Evolutionary conservation across 768 basidiomycete genomes (phyloP), one percentile per base, ranked within the genome.

Genomic region (Lentinula guzmanii): DNA sequence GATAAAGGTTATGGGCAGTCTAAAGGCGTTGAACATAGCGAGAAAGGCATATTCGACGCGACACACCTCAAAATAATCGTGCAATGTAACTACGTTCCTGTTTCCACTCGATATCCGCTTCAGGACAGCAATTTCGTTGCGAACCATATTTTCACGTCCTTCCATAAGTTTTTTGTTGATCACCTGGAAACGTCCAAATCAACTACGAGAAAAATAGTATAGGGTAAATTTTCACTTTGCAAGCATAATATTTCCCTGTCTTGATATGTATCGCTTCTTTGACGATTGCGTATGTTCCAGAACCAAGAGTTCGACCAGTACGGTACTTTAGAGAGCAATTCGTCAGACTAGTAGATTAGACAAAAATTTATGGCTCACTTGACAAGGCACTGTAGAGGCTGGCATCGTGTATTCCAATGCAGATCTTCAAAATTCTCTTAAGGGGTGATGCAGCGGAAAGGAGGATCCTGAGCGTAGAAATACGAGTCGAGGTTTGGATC

Each of bases 161-260:
- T 96, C 91, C 95, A 97, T 97, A 62, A 97, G 85, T 70, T 95
- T 94, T 83, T 98, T 98, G 86, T 96, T 98, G 77, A 98, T 95
- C 69, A 98, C 97, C 75, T 59, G 16, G 8, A 35, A 21, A 21
- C 16, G 45, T 37, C 21, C 18, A 37, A n/a, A 28, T 46, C 16
- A 33, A 41, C 6, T 4, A 31, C 45, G 18, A 45, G 16, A 28
- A 4, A 15, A 41, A 46, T 2, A 11, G 8, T 16, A n/a, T 45
- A 4, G 4, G 4, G 1, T 33, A 3, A 8, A 28, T 28, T 28
- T 15, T 59, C 35, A 48, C 58, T 31, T 99, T 99, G 84, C 95
- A 98, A 21, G 96, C 97, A 79, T 90, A 98, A 77, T 95, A 96
- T 73, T 97, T 84, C 63, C 79, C 79, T 1, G 94, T 93, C 77